A percentile compares a stretch with the other conserved stretches of the same genome.
phyloP scores from a whole-genome alignment of 2,329 filamentous ascomycete species.

The Tolypocladium capitatum region DNA sequence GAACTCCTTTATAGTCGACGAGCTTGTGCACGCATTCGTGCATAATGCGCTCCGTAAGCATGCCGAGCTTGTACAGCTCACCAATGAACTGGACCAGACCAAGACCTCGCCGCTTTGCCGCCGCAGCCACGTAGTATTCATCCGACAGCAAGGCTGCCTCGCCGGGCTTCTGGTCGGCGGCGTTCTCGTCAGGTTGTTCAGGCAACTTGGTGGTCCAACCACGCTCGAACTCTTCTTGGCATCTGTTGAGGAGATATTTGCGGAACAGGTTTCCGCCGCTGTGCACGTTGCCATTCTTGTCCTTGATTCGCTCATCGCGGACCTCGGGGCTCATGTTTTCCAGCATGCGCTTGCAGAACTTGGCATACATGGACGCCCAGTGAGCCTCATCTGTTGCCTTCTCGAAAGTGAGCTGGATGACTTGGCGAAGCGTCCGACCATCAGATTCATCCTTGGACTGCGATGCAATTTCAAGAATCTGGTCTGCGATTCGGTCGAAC shows the following conservation, averaged over 20 bases:
- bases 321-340: slow-evolving; percentile 91
- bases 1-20: slow-evolving; percentile 84
- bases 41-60: slow-evolving; percentile 99
- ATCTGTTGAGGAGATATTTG: slow-evolving; percentile 96
- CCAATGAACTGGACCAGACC: slow-evolving; percentile 98
- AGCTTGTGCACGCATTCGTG: slow-evolving; percentile 97
- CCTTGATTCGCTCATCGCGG: slow-evolving; percentile 85
- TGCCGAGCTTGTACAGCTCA: slow-evolving; percentile 95
- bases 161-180: slow-evolving; percentile 36
- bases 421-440: slow-evolving; percentile 86
- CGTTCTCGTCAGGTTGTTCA: slow-evolving; percentile 45
- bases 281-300: slow-evolving; percentile 79
- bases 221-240: slow-evolving; percentile 96
- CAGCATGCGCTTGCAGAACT: slow-evolving; percentile 95
- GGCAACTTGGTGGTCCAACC: slow-evolving; percentile 90
- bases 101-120: slow-evolving; percentile 90
- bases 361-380: slow-evolving; percentile 98
- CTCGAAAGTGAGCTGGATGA: slow-evolving; percentile 97
- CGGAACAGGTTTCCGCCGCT: slow-evolving; percentile 90
- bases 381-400: slow-evolving; percentile 97
- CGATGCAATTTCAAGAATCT: slow-evolving; percentile 81
- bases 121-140: slow-evolving; percentile 88
- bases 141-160: slow-evolving; percentile 82
- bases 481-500: slow-evolving; percentile 87
- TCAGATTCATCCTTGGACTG: slow-evolving; percentile 95